A percentile compares a stretch with the other conserved stretches of the same genome.
These are phyloP conservation scores for Aegilops umbellulata DNA, from an alignment of 176 grass and related monocot genomes.

Conservation along the genomic window DNA sequence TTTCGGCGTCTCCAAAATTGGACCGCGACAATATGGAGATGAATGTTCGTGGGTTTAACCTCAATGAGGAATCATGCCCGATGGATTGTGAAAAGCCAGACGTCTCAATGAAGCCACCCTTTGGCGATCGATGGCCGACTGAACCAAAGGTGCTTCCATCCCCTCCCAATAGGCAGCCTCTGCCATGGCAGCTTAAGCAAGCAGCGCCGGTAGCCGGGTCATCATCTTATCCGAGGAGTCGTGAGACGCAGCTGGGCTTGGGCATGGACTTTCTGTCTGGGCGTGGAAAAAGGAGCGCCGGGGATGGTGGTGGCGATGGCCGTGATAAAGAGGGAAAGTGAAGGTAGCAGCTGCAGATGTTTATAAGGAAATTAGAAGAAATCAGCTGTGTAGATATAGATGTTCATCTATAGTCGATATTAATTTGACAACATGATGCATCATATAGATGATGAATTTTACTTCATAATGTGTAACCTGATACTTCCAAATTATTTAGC, in stretches of 20 bases:
- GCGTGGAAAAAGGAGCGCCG: constrained; percentile 52
- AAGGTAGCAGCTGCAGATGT: background rate
- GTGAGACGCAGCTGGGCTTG: constrained; percentile 38
- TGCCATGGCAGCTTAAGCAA: constrained; percentile 57
- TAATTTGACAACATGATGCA: background rate
- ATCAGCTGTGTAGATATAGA: constrained; percentile 34
- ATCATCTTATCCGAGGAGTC: constrained; percentile 48
- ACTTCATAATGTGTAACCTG: background rate
- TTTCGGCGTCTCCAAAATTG: constrained; percentile 33
- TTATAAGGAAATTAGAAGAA: background rate
- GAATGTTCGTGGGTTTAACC: constrained; percentile 53
- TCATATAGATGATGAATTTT: background rate
- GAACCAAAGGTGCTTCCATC: constrained; percentile 48
- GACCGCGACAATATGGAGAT: constrained; percentile 47
- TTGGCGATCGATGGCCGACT: constrained; percentile 43
- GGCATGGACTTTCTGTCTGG: constrained; percentile 51
- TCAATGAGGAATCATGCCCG: constrained; percentile 46
- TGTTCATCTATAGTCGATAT: constrained; percentile 11
- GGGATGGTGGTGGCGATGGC: constrained; percentile 46
- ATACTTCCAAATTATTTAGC: background rate
- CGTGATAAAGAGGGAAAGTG: constrained; percentile 45
- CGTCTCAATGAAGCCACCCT: constrained; percentile 20
- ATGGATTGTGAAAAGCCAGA: constrained; percentile 42
- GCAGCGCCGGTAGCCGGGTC: constrained; percentile 16
- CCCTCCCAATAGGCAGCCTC: constrained; percentile 37